A percentile compares a stretch with the other conserved stretches of the same genome.
These are phyloP conservation scores for Naegleria lovaniensis DNA, from an alignment of 208 protist genomes.

Conservation along the genomic window DNA sequence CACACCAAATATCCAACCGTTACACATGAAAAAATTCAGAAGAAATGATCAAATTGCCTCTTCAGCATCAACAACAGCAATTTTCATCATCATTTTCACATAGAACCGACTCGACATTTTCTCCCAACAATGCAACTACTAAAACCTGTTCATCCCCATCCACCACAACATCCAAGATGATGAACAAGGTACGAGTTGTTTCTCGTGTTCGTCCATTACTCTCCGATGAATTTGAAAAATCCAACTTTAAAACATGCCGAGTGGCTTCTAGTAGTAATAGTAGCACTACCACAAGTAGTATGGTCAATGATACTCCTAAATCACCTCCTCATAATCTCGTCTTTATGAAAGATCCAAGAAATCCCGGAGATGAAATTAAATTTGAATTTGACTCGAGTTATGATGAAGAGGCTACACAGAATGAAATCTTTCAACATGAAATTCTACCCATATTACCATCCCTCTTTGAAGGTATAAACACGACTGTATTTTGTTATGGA, in stretches of 20 bases:
- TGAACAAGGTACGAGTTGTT: background rate
- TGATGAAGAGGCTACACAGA: constrained; percentile 25
- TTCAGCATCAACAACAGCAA: too few relatives aligned
- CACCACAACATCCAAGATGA: background rate
- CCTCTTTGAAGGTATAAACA: background rate
- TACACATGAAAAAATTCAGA: too few relatives aligned
- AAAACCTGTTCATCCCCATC: background rate
- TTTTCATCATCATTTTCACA: too few relatives aligned
- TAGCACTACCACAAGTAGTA: too few relatives aligned
- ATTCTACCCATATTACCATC: background rate
- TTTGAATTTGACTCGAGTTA: constrained; percentile 31
- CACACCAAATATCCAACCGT: too few relatives aligned
- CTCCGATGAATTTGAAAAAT: background rate
- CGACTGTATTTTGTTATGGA: constrained; percentile 35
- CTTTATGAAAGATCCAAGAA: background rate
- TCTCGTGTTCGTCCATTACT: background rate
- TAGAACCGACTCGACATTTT: too few relatives aligned
- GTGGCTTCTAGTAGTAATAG: background rate
- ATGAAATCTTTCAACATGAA: constrained; percentile 35
- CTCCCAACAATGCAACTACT: too few relatives aligned
- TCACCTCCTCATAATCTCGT: too few relatives aligned
- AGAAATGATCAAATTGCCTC: too few relatives aligned
- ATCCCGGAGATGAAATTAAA: background rate
- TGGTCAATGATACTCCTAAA: too few relatives aligned
- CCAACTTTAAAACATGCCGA: background rate